Evolutionary conservation across 768 basidiomycete species (phyloP).

Genomic region (Suillus tomentosus): DNA sequence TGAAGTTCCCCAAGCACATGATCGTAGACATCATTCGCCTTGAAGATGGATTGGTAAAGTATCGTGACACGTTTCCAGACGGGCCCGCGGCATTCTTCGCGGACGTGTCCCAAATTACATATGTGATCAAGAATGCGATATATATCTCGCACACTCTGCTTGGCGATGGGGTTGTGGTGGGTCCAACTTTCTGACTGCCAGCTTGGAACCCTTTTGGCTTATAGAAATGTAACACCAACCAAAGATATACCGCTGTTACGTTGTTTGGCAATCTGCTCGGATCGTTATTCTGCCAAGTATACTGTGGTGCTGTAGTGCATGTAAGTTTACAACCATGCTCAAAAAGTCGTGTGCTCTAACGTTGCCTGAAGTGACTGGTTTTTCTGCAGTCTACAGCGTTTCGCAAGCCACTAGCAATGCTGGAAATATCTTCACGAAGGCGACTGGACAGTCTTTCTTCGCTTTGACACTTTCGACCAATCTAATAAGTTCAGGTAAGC

Average conservation of each 20-base stretch:
- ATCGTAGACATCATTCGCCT: conserved; percentile 20
- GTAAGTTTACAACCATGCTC: conserved; percentile 8
- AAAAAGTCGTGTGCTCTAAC: not conserved
- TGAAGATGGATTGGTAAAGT: conserved; percentile 22
- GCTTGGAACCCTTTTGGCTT: not conserved
- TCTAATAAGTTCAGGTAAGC: conserved; percentile 13
- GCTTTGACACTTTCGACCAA: conserved; percentile 14
- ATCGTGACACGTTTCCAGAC: conserved; percentile 21
- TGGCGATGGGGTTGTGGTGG: conserved; percentile 14
- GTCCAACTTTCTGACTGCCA: not conserved
- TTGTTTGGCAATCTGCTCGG: conserved; percentile 17
- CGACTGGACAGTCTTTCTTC: conserved; percentile 15
- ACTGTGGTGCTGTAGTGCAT: conserved; percentile 12
- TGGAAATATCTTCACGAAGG: conserved; percentile 10
- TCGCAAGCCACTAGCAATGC: conserved; percentile 13
- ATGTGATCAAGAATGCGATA: conserved; percentile 28
- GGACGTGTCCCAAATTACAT: conserved; percentile 23
- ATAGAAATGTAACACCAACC: not conserved
- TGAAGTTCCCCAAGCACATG: conserved; percentile 15
- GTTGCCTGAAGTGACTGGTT: conserved; percentile 3
- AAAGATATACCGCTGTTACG: conserved; percentile 22
- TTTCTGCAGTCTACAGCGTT: conserved; percentile 13
- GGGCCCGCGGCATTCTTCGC: conserved; percentile 30
- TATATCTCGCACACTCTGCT: conserved; percentile 20
- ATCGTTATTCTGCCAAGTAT: conserved; percentile 16